Base-by-base conservation (phyloP, 2,329 filamentous ascomycete species). In the Sodiomyces alkalinus region DNA sequence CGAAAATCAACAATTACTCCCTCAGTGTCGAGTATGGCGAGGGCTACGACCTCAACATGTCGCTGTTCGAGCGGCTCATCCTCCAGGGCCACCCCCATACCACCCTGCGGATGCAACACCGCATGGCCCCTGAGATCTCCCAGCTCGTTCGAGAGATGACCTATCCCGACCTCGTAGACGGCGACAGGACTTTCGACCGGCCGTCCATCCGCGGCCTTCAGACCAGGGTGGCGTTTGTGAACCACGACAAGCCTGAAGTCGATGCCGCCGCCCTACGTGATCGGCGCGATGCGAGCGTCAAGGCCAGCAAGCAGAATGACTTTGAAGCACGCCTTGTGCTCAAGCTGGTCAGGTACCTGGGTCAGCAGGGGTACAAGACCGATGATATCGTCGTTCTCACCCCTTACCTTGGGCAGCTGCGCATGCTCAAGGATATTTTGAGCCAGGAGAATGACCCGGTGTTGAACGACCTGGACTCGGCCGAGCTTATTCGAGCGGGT, bases 401-500 rank as follows among this genome's bases (percentile, higher is more conserved):
- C 0, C 79, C 80, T 0, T 85, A 86, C 38, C 54, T 83, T 0
- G 78, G 76, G 0, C 78, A 83, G 37, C 46, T 85, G 0, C 61
- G 52, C 3, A 52, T 76, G 0, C 51, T 85, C 2, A 47, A 53
- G 12, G 56, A 71, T 0, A 55, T 49, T 0, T 50, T 83, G 5
- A 51, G 52, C 4, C 47, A 58, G 7, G 60, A 73, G 0, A 70
- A 68, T 27, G 76, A 83, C 35, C 71, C 74, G 0, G 48, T 73
- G 0, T 50, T 86, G 1, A 80, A 74, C 37, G 78, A 85, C 28
- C 47, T 80, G 2, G 79, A 86, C 37, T 67, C 64, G 0, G 52
- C 56, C 22, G 75, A 80, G 15, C 48, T 85, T 4, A 50, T 74
- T 3, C 52, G 56, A 4, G 75, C 75, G 1, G 79, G 79, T 0